Base-by-base conservation (phyloP, 495 filamentous ascomycete species). In the Acidiella bohemica region DNA sequence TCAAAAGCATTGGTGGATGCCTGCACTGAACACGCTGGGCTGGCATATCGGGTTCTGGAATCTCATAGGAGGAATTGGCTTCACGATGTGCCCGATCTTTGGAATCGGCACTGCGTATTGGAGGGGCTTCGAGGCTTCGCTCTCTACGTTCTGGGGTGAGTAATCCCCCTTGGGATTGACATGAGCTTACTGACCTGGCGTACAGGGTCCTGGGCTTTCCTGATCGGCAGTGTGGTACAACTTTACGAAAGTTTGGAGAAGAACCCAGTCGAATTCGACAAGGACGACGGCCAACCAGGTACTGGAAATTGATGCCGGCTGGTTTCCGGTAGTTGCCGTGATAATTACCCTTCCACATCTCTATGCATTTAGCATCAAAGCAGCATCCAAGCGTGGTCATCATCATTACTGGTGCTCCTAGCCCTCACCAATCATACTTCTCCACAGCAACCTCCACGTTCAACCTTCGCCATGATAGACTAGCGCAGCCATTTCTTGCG, bases 241-340 rank as follows among this genome's bases (percentile, higher is more conserved):
- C 76, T 71, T 71, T 80, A 72, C 53, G 75, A 79, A 50, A 70
- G 67, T 54, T 44, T 78, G 46, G 58, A 67, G 27, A 80, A 77
- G 51, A 57, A 70, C 58, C 75, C 75, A 1, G 70, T 79, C 32
- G 67, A 70, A 46, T 22, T 44, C 26, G 29, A 20, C 23, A 42
- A 46, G 37, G 33, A 51, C n/a, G n/a, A n/a, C n/a, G n/a, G n/a
- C n/a, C n/a, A n/a, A n/a, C n/a, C n/a, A n/a, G n/a, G n/a, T n/a
- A n/a, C n/a, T n/a, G n/a, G n/a, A n/a, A n/a, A n/a, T n/a, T n/a
- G n/a, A n/a, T n/a, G n/a, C n/a, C n/a, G n/a, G n/a, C n/a, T n/a
- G n/a, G n/a, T n/a, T n/a, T n/a, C n/a, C n/a, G n/a, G n/a, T n/a
- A n/a, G n/a, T n/a, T n/a, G n/a, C n/a, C n/a, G n/a, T n/a, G n/a